Evolutionary conservation across 179 eudicot genomes (phyloP), one percentile per base, ranked within the genome.

Genomic region (Silene coronaria): DNA sequence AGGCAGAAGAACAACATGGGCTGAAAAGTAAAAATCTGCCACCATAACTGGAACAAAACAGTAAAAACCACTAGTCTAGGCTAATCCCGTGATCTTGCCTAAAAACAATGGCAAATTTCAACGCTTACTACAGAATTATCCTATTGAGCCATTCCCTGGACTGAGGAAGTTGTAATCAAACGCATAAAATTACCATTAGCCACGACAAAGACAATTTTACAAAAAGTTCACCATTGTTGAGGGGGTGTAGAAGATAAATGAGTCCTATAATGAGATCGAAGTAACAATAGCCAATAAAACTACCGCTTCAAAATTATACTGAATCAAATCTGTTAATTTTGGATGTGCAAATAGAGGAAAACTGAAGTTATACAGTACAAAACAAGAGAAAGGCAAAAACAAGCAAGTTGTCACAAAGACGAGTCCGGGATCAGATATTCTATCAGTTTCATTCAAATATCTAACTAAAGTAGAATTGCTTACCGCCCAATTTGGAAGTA

Each of bases 401-500:
- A 13, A 17, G 51, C 8, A 60, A 21, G 62, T 8, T 38, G 23
- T 23, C 12, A 48, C 70, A 27, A 38, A n/a, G 16, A 10, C 51
- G 22, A 24, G 62, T 66, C 45, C 30, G 57, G 70, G 32, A 22
- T 3, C 69, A 64, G 30, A 36, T 32, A 38, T 16, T 46, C 30
- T 45, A 73, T 48, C 61, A 42, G 62, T 77, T 67, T 19, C 61
- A 51, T 55, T 46, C 19, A 70, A 53, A 22, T 8, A 65, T 24
- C 42, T 30, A 63, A 42, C 22, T 65, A 30, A 38, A 69, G 36
- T 45, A 22, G 70, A 46, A 53, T 45, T 42, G 80, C 97, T 90
- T 78, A 94, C 98, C n/a, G 97, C 97, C 98, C 98, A 94, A 77
- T 89, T 94, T 27, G 98, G 98, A 85, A 94, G 96, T 82, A 94